These are phyloP conservation scores for Rhipidocladum racemiflorum DNA, from an alignment of 176 grass and related monocot species.

Conservation along the genomic window DNA sequence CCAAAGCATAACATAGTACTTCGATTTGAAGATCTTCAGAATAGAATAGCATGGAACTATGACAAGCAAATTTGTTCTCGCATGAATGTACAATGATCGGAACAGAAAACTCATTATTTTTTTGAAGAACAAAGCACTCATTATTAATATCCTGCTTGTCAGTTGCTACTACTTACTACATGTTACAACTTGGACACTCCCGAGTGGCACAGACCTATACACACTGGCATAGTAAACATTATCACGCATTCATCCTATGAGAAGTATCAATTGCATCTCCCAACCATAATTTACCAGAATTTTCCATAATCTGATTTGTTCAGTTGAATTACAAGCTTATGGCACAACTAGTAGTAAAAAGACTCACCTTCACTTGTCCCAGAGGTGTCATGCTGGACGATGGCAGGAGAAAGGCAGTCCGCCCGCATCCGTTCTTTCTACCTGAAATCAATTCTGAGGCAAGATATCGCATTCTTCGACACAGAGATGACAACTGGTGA, in stretches of 20 bases:
- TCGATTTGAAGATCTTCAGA: neutral
- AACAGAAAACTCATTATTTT: neutral
- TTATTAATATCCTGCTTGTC: neutral
- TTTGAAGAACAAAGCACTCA: neutral
- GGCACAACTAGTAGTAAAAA: neutral
- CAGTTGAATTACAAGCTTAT: neutral
- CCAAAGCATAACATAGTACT: neutral
- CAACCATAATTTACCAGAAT: neutral
- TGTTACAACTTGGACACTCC: neutral
- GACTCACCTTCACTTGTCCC: conserved; percentile 19
- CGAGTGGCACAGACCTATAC: neutral
- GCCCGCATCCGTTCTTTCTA: conserved; percentile 53
- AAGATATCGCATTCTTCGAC: conserved; percentile 61
- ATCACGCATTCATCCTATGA: neutral
- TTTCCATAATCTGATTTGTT: neutral
- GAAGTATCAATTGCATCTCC: neutral
- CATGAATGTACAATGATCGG: neutral
- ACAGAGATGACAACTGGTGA: conserved; percentile 59
- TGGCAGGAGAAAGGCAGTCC: conserved; percentile 53
- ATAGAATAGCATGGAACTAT: neutral
- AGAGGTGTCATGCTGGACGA: conserved; percentile 67
- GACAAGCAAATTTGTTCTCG: neutral
- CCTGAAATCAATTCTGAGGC: conserved; percentile 48
- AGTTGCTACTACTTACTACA: neutral
- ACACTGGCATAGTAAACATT: neutral